These are phyloP conservation scores for Fusarium sp. DNA, from an alignment of 2,329 filamentous ascomycete species.

Conservation along the genomic window DNA sequence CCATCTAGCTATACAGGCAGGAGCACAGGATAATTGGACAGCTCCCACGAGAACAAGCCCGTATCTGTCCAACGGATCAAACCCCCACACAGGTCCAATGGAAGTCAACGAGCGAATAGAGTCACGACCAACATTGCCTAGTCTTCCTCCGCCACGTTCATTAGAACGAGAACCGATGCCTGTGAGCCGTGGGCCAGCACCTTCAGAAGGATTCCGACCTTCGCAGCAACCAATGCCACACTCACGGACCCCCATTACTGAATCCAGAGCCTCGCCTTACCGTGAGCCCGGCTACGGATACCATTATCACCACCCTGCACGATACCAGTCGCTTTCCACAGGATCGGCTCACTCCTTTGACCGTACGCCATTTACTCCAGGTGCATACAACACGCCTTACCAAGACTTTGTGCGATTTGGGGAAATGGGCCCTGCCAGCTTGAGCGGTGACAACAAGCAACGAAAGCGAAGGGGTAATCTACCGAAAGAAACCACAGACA, in stretches of 20 bases:
- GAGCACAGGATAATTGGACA: constrained; percentile 54
- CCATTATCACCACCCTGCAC: constrained; percentile 59
- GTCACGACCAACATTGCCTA: constrained; percentile 56
- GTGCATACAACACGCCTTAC: constrained; percentile 57
- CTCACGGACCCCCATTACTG: constrained; percentile 49
- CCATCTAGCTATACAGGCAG: constrained; percentile 40
- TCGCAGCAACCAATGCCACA: constrained; percentile 44
- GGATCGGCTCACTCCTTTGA: constrained; percentile 60
- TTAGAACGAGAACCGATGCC: constrained; percentile 55
- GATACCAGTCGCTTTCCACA: constrained; percentile 62
- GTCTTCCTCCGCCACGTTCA: constrained; percentile 55
- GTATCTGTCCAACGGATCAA: constrained; percentile 49
- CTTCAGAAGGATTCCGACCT: constrained; percentile 55
- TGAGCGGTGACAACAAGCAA: constrained; percentile 62
- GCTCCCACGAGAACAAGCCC: constrained; percentile 52
- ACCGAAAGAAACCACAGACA: constrained; percentile 89
- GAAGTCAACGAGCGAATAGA: constrained; percentile 56
- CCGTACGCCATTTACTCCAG: constrained; percentile 59
- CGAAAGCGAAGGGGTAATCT: constrained; percentile 83
- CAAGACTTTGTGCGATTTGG: constrained; percentile 60
- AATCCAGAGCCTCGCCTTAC: constrained; percentile 52
- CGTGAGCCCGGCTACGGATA: constrained; percentile 55
- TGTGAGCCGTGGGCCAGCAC: constrained; percentile 51
- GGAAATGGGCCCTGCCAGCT: constrained; percentile 56
- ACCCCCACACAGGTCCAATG: constrained; percentile 49